Base-by-base conservation (phyloP, 345 rosid genomes). In the Cochlearia excelsa region DNA sequence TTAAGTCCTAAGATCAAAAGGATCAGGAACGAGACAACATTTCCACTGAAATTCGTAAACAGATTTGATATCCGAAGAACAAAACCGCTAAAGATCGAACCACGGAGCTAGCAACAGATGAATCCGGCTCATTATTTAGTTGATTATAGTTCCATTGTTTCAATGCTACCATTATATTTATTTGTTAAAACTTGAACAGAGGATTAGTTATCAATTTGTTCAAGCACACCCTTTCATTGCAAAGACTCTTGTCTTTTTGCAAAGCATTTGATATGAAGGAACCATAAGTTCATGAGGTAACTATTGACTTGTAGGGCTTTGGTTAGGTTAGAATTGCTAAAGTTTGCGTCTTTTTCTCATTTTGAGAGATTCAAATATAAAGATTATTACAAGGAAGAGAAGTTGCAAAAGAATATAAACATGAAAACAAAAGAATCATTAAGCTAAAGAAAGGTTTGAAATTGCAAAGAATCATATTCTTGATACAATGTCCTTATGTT, bases 1-100 rank as follows among this genome's bases (percentile, higher is more conserved):
- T 74, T 92, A 61, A 82, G 97, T 61, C 97, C 95, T 69, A 88
- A 92, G 86, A 84, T 88, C 68, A 89, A 79, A 77, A 88, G 89
- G 81, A 85, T 81, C 49, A 79, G 87, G 70, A 89, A 92, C 10
- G 97, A 92, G 79, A 84, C 97, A 6, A 74, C 52, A 1, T 67
- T 76, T 54, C 97, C 95, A 1, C 65, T 86, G 82, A 78, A 78
- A 65, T 79, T 66, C 46, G 91, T 92, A 7, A 78, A 92, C 69
- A 68, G 79, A 75, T 86, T 92, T 67, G 93, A 92, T 63, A 82
- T 86, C 63, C 89, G 97, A 1, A 88, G 63, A 51, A 31, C 85
- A 2, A 42, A 53, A 8, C 64, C 46, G 30, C 23, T 16, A 16
- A 72, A 72, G 62, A 67, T 33, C 37, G 75, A 64, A 72, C 51